These are phyloP conservation scores for Apophysomyces variabilis DNA, from an alignment of 371 early-diverging fungal genomes.

Conservation along the genomic window DNA sequence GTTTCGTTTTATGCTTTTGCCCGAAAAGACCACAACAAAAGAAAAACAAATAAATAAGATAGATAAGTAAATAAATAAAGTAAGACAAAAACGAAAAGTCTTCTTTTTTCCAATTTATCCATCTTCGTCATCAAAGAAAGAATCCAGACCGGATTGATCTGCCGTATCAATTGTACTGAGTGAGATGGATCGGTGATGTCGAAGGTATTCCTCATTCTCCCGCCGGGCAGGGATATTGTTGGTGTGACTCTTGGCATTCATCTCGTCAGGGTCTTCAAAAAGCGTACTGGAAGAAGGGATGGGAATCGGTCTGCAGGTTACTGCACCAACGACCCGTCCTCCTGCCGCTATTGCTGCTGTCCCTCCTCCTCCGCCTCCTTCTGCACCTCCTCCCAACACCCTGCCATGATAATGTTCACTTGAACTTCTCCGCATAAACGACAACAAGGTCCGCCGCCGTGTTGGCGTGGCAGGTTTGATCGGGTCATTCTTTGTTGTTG, in stretches of 20 bases:
- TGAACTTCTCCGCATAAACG: slow-evolving; percentile 35
- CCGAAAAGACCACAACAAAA: neutral
- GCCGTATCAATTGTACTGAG: slow-evolving; percentile 11
- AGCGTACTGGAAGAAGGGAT: slow-evolving; percentile 38
- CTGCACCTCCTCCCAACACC: too few species aligned
- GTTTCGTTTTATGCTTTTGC: too few species aligned
- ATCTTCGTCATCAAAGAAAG: slow-evolving; percentile 47
- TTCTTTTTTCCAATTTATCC: slow-evolving; percentile 14
- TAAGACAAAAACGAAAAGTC: neutral
- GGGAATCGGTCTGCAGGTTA: slow-evolving; percentile 25
- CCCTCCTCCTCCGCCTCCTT: too few species aligned
- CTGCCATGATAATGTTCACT: neutral
- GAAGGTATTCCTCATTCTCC: slow-evolving; percentile 8
- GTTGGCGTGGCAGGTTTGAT: slow-evolving; percentile 14
- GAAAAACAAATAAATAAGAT: neutral
- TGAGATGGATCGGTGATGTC: slow-evolving; percentile 1
- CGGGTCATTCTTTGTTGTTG: neutral
- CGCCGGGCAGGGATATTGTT: neutral
- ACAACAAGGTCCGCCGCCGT: slow-evolving; percentile 30
- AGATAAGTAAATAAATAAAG: neutral
- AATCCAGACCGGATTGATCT: slow-evolving; percentile 41
- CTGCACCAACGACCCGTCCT: neutral
- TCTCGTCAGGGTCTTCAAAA: slow-evolving; percentile 49
- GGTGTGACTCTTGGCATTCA: slow-evolving; percentile 9
- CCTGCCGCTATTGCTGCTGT: too few species aligned